Percentiles rank a stretch among this genome's conserved stretches.
These are phyloP conservation scores for Pseudogymnoascus destructans DNA, from an alignment of 2,329 filamentous ascomycete genomes.

Conservation along the genomic window DNA sequence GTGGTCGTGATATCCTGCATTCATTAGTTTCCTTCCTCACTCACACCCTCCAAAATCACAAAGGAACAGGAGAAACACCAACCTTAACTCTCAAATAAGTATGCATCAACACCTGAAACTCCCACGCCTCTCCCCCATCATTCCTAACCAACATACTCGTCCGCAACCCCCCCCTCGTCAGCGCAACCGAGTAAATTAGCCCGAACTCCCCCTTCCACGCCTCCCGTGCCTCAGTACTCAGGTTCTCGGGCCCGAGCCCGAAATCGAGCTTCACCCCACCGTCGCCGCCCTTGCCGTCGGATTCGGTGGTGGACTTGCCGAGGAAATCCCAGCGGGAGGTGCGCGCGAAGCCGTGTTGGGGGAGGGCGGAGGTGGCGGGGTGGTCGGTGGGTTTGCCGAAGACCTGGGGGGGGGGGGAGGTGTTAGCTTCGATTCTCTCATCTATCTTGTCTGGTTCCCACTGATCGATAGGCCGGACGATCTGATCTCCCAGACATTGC, in stretches of 20 bases:
- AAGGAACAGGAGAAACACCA: conserved; percentile 25
- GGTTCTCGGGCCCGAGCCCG: conserved; percentile 62
- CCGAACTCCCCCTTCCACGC: conserved; percentile 82
- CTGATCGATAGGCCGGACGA: not conserved
- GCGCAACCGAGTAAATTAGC: conserved; percentile 82
- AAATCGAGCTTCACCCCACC: conserved; percentile 88
- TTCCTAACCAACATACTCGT: conserved; percentile 83
- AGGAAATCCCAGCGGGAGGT: conserved; percentile 87
- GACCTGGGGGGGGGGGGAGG: conserved; percentile 37
- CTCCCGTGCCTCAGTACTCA: conserved; percentile 53
- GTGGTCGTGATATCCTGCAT: conserved; percentile 64
- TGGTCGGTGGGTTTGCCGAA: conserved; percentile 74
- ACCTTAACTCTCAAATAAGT: conserved; percentile 78
- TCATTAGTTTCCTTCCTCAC: conserved; percentile 12
- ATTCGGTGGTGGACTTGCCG: conserved; percentile 68
- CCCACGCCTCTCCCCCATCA: conserved; percentile 67
- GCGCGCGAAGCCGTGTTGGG: conserved; percentile 91
- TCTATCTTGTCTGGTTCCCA: not conserved
- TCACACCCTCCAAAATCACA: not conserved
- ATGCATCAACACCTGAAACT: conserved; percentile 85
- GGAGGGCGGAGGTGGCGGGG: conserved; percentile 63
- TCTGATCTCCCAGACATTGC: not conserved
- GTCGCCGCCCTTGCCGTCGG: conserved; percentile 37
- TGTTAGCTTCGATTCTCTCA: conserved; percentile 2
- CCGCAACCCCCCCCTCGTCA: conserved; percentile 60